Evolutionary conservation across 2,329 filamentous ascomycete species (phyloP).

Genomic region (Corynespora cassiicola): DNA sequence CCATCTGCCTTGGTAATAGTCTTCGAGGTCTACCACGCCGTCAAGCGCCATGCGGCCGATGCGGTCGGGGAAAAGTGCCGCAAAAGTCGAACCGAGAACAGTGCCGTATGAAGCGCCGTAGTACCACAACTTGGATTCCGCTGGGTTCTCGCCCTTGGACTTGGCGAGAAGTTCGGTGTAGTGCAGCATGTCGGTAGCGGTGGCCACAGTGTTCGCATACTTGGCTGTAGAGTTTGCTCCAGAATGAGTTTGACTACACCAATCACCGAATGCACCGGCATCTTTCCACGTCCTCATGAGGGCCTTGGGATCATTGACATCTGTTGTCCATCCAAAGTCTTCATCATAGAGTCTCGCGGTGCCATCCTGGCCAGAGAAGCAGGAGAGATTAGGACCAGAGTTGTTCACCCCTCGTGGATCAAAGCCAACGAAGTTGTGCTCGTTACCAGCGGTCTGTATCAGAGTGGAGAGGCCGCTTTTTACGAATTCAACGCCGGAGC

Average conservation of each 20-base stretch:
- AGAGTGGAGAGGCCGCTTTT: conserved; percentile 11
- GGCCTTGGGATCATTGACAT: conserved; percentile 4
- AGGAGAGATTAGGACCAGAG: conserved; percentile 37
- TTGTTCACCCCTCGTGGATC: conserved; percentile 52
- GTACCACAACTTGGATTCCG: conserved; percentile 41
- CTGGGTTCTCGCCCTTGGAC: conserved; percentile 11
- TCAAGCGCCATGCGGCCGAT: conserved; percentile 49
- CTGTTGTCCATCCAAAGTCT: conserved; percentile 2
- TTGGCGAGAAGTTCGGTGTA: conserved; percentile 17
- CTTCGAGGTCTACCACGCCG: conserved; percentile 47
- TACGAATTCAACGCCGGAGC: conserved; percentile 47
- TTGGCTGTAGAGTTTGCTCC: conserved; percentile 12
- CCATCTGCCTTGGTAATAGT: conserved; percentile 43
- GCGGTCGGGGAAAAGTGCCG: conserved; percentile 50
- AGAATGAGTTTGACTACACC: conserved; percentile 16
- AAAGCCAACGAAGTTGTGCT: conserved; percentile 50
- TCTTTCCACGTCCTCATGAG: conserved; percentile 4
- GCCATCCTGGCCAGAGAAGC: conserved; percentile 32
- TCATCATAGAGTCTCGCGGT: conserved; percentile 8
- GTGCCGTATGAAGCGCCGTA: conserved; percentile 52
- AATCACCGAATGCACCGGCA: conserved; percentile 17
- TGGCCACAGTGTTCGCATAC: conserved; percentile 23
- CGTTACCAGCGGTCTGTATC: conserved; percentile 18
- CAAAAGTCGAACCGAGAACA: conserved; percentile 51
- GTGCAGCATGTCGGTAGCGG: conserved; percentile 16